Evolutionary conservation across 305 asterid genomes (phyloP).

Genomic region (Fraxinus floribunda): DNA sequence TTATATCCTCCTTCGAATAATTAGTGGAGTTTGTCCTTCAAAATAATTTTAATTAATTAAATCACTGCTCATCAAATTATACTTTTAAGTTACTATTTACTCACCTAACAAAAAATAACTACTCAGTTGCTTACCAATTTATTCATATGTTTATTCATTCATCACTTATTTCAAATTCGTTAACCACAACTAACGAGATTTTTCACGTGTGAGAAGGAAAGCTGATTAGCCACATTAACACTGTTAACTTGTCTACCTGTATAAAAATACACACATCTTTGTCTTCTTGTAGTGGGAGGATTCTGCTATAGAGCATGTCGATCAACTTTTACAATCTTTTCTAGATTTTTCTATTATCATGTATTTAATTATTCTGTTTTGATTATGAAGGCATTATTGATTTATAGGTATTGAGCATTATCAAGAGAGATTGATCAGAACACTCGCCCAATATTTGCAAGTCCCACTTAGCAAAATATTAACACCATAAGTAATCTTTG

Average conservation of each 20-base stretch:
- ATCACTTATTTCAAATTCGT: not conserved
- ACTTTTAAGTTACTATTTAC: not conserved
- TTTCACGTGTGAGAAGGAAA: not conserved
- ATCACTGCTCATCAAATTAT: not conserved
- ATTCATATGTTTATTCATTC: not conserved
- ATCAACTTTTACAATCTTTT: conserved; percentile 34
- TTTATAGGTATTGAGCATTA: conserved; percentile 81
- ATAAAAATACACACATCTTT: conserved; percentile 17
- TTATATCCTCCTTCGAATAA: not conserved
- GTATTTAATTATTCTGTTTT: conserved; percentile 2
- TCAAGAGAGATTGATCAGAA: conserved; percentile 89
- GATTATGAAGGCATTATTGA: conserved; percentile 25
- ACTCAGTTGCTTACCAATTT: too few relatives aligned
- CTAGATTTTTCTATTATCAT: not conserved
- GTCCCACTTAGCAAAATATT: conserved; percentile 80
- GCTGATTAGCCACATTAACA: not conserved
- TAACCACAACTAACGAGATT: not conserved
- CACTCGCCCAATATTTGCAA: conserved; percentile 76
- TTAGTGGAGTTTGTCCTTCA: not conserved
- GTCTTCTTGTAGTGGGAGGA: conserved; percentile 80
- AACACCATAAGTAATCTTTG: conserved; percentile 78
- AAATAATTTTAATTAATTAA: not conserved
- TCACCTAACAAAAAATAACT: not conserved
- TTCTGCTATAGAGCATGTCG: conserved; percentile 82
- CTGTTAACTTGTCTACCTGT: not conserved